These are phyloP conservation scores for Xylariaceae sp. DNA, from an alignment of 2,329 filamentous ascomycete species.

Conservation along the genomic window DNA sequence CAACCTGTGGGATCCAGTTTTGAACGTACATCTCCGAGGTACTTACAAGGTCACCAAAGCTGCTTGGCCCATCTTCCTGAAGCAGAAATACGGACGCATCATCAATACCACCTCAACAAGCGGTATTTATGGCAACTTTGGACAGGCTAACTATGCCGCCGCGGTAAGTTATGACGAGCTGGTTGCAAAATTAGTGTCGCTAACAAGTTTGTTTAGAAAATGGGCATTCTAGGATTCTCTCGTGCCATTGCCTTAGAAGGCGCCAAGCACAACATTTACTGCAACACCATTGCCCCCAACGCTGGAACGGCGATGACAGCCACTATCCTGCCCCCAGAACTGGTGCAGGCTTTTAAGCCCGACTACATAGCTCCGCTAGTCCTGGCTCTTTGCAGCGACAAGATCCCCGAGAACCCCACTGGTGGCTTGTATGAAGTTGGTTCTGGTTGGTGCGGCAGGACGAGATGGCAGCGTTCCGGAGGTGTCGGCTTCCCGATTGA, in stretches of 20 bases:
- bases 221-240: conserved; percentile 91
- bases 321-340: conserved; percentile 91
- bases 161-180: conserved; percentile 53
- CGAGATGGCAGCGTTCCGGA: conserved; percentile 89
- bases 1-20: conserved; percentile 82
- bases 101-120: conserved; percentile 96
- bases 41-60: conserved; percentile 98
- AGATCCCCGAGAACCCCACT: conserved; percentile 76
- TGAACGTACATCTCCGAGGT: conserved; percentile 88
- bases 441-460: conserved; percentile 86
- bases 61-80: conserved; percentile 94
- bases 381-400: conserved; percentile 77
- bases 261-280: conserved; percentile 93
- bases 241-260: conserved; percentile 90
- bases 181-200: conserved; percentile 16
- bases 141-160: conserved; percentile 94
- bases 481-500: conserved; percentile 91
- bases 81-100: conserved; percentile 97
- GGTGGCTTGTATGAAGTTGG: conserved; percentile 92
- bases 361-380: conserved; percentile 96
- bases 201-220: conserved; percentile 54
- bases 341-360: conserved; percentile 98
- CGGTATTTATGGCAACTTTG: conserved; percentile 98
- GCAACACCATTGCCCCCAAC: conserved; percentile 97
- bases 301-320: conserved; percentile 93